Base-by-base conservation (phyloP, 2,329 filamentous ascomycete species). In the Alternaria novae-zelandiae region DNA sequence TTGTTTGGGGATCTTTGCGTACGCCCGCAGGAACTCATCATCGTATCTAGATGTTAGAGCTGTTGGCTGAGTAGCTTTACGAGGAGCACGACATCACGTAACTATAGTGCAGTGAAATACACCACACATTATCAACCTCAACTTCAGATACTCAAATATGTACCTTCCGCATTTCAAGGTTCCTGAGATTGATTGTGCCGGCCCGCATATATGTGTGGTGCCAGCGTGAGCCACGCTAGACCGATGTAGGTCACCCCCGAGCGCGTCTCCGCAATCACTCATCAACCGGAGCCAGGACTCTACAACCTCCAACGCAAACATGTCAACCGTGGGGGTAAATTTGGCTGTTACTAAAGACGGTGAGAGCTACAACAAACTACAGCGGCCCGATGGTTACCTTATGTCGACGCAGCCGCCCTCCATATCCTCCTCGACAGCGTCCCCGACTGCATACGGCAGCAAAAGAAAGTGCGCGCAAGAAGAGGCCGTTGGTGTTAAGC, bases 301-400 rank as follows among this genome's bases (percentile, higher is more conserved):
- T 47, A 41, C 47, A n/a, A 49, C 41, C 21, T 46, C 30, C 47
- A 55, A 54, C 57, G 25, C 36, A 36, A 64, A 47, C 26, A 79
- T 78, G 76, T 70, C 72, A 12, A 64, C 62, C 45, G 46, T 61
- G 13, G 70, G 74, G 30, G 58, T 68, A 13, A 79, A 79, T 36
- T 32, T 70, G 26, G 77, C 77, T 20, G 63, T 70, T 26, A 81
- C 79, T 4, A 69, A 71, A 59, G 75, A 79, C 59, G 78, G 78
- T 44, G 78, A 66, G 32, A 51, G 59, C 2, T 81, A 81, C 66
- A 80, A 81, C 64, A 80, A 79, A 62, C 69, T 80, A 23, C 70
- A 70, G 32, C 72, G 79, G 53, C 78, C 79, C 3, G 72, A 77
- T 55, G 65, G 75, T 25, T 76, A 72, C 57, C 59, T 74, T 3